These are phyloP conservation scores for Onygena corvina DNA, from an alignment of 2,329 filamentous ascomycete species.

Conservation along the genomic window DNA sequence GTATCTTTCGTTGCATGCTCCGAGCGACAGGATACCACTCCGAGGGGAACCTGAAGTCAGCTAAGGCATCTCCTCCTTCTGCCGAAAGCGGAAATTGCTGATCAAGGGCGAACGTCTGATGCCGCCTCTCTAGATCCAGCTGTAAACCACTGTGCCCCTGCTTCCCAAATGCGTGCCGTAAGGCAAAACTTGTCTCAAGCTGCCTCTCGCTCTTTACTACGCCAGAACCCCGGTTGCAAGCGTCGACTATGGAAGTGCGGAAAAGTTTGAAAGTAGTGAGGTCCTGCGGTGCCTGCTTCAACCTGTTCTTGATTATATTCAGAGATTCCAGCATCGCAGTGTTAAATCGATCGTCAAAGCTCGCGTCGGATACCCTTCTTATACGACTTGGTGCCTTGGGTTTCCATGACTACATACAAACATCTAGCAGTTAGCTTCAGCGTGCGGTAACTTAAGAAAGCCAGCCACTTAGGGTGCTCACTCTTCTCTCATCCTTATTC, in stretches of 20 bases:
- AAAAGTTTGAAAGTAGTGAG: neutral
- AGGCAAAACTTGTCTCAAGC: neutral
- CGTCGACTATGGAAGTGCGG: neutral
- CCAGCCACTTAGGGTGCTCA: neutral
- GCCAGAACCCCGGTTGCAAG: neutral
- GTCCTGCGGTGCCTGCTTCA: neutral
- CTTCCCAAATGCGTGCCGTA: neutral
- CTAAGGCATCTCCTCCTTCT: constrained; percentile 50
- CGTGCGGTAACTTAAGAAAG: neutral
- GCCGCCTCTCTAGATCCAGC: constrained; percentile 30
- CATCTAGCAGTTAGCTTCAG: neutral
- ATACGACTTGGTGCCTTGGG: neutral
- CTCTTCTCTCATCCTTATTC: neutral
- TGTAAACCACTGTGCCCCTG: neutral
- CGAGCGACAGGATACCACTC: constrained; percentile 89
- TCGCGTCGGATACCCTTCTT: neutral
- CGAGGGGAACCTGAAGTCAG: constrained; percentile 76
- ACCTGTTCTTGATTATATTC: neutral
- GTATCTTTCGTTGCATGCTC: constrained; percentile 65
- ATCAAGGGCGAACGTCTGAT: constrained; percentile 54
- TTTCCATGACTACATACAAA: neutral
- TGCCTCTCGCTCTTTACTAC: neutral
- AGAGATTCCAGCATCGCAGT: neutral
- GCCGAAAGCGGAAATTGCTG: constrained; percentile 46
- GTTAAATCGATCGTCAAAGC: neutral